phyloP scores from a whole-genome alignment of 2,329 filamentous ascomycete species.

The Blumeriella jaapii region DNA sequence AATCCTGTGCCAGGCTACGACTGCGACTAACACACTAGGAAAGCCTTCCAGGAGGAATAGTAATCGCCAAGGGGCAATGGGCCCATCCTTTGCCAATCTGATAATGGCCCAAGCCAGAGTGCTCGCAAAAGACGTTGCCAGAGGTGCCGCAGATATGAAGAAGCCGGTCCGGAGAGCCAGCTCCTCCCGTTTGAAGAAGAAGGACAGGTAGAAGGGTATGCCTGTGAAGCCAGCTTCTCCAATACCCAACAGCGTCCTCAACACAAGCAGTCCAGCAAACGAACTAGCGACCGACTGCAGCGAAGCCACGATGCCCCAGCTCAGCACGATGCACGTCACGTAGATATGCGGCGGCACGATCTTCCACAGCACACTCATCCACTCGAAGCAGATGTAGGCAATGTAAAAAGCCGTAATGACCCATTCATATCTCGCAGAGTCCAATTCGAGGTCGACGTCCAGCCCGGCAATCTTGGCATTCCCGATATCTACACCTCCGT shows the following conservation, averaged over 20 bases:
- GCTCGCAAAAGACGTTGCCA: constrained; percentile 74
- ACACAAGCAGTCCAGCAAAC: constrained; percentile 45
- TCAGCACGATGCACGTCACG: constrained; percentile 51
- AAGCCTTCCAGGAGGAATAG: constrained; percentile 80
- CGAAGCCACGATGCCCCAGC: constrained; percentile 71
- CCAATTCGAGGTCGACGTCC: constrained; percentile 44
- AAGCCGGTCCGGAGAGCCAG: constrained; percentile 76
- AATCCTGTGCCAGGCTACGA: constrained; percentile 62
- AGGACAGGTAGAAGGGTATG: constrained; percentile 51
- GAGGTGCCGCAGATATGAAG: constrained; percentile 74
- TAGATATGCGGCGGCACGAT: constrained; percentile 49
- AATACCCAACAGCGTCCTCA: constrained; percentile 47
- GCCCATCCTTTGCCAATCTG: constrained; percentile 48
- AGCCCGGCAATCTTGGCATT: constrained; percentile 54
- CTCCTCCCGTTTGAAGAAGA: constrained; percentile 56
- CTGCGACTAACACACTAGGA: constrained; percentile 64
- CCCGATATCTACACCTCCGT: constrained; percentile 39
- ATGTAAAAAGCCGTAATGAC: constrained; percentile 50
- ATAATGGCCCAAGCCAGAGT: constrained; percentile 71
- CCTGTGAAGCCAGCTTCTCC: constrained; percentile 56
- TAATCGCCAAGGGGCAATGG: constrained; percentile 74
- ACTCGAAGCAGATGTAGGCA: constrained; percentile 52
- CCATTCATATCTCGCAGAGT: constrained; percentile 45
- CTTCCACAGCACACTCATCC: constrained; percentile 52
- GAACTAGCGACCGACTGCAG: constrained; percentile 56